Evolutionary conservation across 352 stramenopile species (phyloP).

Genomic region (Discostella stelligera): DNA sequence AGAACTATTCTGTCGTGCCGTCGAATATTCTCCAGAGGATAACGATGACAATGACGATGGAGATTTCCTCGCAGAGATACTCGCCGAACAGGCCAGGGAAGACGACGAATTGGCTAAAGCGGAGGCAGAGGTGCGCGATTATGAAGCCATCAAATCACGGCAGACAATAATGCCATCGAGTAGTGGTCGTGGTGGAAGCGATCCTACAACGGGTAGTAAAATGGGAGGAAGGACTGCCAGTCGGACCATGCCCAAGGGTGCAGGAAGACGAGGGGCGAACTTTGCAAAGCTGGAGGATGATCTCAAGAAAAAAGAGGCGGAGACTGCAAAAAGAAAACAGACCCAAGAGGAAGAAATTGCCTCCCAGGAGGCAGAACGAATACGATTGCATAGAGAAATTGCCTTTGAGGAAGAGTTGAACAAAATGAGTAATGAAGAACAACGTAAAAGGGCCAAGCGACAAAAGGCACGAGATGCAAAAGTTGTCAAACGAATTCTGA

Average conservation of each 20-base stretch:
- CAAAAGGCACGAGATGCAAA: slow-evolving; percentile 63
- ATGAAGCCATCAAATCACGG: slow-evolving; percentile 29
- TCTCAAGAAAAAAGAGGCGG: slow-evolving; percentile 42
- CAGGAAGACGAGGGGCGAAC: slow-evolving; percentile 3
- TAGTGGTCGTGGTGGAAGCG: not conserved
- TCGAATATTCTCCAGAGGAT: slow-evolving; percentile 1
- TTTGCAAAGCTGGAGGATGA: slow-evolving; percentile 40
- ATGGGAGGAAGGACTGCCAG: slow-evolving; percentile 1
- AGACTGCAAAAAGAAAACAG: slow-evolving; percentile 25
- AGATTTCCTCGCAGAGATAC: slow-evolving; percentile 45
- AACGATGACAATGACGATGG: slow-evolving; percentile 25
- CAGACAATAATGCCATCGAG: slow-evolving; percentile 3
- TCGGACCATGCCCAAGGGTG: slow-evolving; percentile 17
- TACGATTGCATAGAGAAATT: slow-evolving; percentile 52
- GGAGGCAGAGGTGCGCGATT: slow-evolving; percentile 36
- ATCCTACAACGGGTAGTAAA: not conserved
- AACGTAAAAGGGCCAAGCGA: slow-evolving; percentile 47
- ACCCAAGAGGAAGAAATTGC: slow-evolving; percentile 35
- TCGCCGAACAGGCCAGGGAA: slow-evolving; percentile 40
- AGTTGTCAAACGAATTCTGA: slow-evolving; percentile 58
- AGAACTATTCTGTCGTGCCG: not conserved
- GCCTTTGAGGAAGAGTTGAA: slow-evolving; percentile 64
- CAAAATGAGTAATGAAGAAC: slow-evolving; percentile 61
- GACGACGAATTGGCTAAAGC: slow-evolving; percentile 32
- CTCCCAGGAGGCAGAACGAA: slow-evolving; percentile 21